A percentile compares a stretch with the other conserved stretches of the same genome.
Conservation (phyloP, 2,329 filamentous ascomycete genomes). For the Aspergillus novoparasiticus region DNA sequence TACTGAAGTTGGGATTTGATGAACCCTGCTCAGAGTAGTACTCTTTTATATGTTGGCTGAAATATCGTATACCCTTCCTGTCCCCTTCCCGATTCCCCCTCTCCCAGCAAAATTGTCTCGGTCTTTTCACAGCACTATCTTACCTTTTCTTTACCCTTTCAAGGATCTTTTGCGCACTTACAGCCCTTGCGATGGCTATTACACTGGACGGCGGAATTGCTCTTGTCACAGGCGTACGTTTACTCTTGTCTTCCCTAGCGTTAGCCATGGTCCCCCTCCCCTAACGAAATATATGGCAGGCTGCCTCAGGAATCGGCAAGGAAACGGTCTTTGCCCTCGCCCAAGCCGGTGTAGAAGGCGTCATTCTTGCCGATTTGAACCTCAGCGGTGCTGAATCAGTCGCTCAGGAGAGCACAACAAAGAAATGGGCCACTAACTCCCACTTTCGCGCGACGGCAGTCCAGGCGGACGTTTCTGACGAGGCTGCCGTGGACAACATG, state of each 20-base stretch:
- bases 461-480: background rate
- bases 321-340: conserved; percentile 5
- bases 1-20: no score
- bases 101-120: no score
- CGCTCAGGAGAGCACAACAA: background rate
- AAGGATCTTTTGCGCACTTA: no score
- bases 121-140: no score
- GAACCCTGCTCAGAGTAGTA: no score
- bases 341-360: conserved; percentile 3
- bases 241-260: background rate
- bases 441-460: background rate
- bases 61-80: no score
- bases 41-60: no score
- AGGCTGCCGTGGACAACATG: background rate
- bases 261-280: background rate
- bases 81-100: no score
- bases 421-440: background rate
- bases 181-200: background rate
- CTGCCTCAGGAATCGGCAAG: conserved; percentile 7
- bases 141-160: no score
- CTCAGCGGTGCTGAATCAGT: background rate
- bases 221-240: conserved; percentile 4
- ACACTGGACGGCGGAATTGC: conserved; percentile 1
- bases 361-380: conserved; percentile 4
- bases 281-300: background rate